Base-by-base conservation (phyloP, 257 asterid species). In the Lycium barbarum region DNA sequence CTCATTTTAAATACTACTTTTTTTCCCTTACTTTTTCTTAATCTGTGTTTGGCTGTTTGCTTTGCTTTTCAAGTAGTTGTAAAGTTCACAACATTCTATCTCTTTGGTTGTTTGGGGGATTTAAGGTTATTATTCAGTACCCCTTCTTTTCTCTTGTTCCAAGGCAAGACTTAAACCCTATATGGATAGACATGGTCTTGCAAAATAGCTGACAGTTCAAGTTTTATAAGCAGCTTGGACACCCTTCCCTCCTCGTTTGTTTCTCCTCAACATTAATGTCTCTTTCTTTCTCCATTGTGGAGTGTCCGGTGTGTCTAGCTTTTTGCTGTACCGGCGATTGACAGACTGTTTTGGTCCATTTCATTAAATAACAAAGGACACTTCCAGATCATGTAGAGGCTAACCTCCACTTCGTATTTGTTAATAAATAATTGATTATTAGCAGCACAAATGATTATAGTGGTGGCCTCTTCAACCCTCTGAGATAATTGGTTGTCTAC, bases 381-480 rank as follows among this genome's bases (percentile, higher is more conserved):
- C 38, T 10, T 82, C 40, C 84, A 63, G 54, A 65, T 74, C 72
- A 82, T 33, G 33, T 51, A 1, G 59, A 51, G 65, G 35, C 47
- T 63, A 66, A 43, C 38, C 49, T 22, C 43, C 26, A 49, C 55
- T 51, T 65, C 26, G 12, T 53, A 45, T 51, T 66, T 83, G 9
- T 66, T 66, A 26, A 20, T 53, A 83, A 51, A 67, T 14, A 40
- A 43, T 22, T 81, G 47, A 83, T 71, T 13, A 82, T 49, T 58
- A 54, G 2, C 36, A 2, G 3, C 11, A 33, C 33, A 36, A 59
- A 40, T 40, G 55, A 57, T 40, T 81, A 43, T 59, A 45, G 73
- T 81, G 84, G 74, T 61, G 74, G 53, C 74, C 54, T 81, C 59
- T 81, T 26, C 40, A 81, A 81, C 22, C 54, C 74, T 81, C 57